phyloP scores from a whole-genome alignment of 306 rosid species.

The Acacia confusa region DNA sequence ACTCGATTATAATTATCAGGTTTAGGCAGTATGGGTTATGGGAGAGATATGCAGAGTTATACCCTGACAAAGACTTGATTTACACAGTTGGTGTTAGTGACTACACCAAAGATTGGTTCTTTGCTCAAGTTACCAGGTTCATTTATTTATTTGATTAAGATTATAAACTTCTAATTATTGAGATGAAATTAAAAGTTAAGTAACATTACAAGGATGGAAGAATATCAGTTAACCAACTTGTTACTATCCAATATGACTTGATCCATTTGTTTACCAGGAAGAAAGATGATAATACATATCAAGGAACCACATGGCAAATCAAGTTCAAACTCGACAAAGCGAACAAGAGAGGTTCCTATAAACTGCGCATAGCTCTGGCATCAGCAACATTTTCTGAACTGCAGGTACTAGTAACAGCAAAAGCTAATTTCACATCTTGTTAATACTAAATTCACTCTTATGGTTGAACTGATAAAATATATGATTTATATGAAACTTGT shows the following conservation, averaged over 20 bases:
- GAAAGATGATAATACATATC: slow-evolving; percentile 57
- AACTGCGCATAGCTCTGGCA: slow-evolving; percentile 79
- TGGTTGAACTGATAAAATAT: neutral
- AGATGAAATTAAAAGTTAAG: no score
- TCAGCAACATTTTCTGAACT: slow-evolving; percentile 77
- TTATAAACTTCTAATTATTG: no score
- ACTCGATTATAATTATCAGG: slow-evolving; percentile 39
- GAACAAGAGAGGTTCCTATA: slow-evolving; percentile 46
- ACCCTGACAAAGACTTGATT: slow-evolving; percentile 65
- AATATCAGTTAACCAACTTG: no score
- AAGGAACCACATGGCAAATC: slow-evolving; percentile 98
- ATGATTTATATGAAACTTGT: neutral
- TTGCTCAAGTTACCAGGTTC: slow-evolving; percentile 89
- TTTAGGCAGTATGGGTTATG: slow-evolving; percentile 90
- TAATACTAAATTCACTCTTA: neutral
- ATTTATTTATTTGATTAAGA: neutral
- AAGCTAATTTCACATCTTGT: neutral
- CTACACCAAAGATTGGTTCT: slow-evolving; percentile 84
- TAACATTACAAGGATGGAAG: no score
- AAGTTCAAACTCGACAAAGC: slow-evolving; percentile 62
- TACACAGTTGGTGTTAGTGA: slow-evolving; percentile 74
- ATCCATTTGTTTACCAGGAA: slow-evolving; percentile 47
- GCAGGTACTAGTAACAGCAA: slow-evolving; percentile 47
- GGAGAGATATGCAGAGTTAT: slow-evolving; percentile 89
- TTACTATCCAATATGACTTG: neutral